A percentile compares a stretch with the other conserved stretches of the same genome.
These are phyloP conservation scores for Stromatinia cepivora DNA, from an alignment of 2,329 filamentous ascomycete genomes.

Conservation along the genomic window DNA sequence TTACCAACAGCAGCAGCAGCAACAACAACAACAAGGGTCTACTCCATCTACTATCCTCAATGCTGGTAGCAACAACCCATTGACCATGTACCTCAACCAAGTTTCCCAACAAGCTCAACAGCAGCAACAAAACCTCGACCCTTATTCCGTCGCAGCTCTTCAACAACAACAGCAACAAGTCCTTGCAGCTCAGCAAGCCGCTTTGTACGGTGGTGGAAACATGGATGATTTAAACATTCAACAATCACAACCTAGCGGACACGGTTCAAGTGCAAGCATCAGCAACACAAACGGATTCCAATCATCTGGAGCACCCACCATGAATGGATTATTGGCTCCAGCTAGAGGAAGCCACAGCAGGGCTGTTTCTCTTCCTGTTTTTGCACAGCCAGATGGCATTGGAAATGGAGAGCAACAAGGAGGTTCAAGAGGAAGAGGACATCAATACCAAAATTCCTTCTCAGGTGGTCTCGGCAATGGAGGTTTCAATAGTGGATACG, in stretches of 20 bases:
- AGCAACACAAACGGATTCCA: constrained; percentile 59
- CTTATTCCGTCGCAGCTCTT: constrained; percentile 44
- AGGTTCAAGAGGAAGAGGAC: constrained; percentile 51
- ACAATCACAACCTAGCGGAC: constrained; percentile 61
- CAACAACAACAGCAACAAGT: constrained; percentile 70
- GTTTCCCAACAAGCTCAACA: constrained; percentile 73
- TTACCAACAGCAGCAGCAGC: constrained; percentile 15
- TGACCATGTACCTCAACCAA: constrained; percentile 91
- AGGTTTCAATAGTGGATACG: constrained; percentile 48
- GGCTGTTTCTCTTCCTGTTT: constrained; percentile 81
- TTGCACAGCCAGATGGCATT: constrained; percentile 57
- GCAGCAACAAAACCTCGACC: constrained; percentile 46
- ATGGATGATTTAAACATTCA: constrained; percentile 60
- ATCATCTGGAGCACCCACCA: constrained; percentile 56
- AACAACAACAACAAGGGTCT: constrained; percentile 57
- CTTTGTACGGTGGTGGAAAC: constrained; percentile 72
- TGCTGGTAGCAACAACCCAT: constrained; percentile 75
- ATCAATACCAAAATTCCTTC: constrained; percentile 66
- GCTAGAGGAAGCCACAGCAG: constrained; percentile 62
- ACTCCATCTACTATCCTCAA: constrained; percentile 76
- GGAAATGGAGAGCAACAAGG: constrained; percentile 40
- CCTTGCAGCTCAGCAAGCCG: constrained; percentile 73
- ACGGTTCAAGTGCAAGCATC: constrained; percentile 62
- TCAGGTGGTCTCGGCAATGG: constrained; percentile 38
- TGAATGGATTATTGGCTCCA: constrained; percentile 75